Base-by-base conservation (phyloP, 2,329 filamentous ascomycete genomes). In the Calonectria hongkongensis region DNA sequence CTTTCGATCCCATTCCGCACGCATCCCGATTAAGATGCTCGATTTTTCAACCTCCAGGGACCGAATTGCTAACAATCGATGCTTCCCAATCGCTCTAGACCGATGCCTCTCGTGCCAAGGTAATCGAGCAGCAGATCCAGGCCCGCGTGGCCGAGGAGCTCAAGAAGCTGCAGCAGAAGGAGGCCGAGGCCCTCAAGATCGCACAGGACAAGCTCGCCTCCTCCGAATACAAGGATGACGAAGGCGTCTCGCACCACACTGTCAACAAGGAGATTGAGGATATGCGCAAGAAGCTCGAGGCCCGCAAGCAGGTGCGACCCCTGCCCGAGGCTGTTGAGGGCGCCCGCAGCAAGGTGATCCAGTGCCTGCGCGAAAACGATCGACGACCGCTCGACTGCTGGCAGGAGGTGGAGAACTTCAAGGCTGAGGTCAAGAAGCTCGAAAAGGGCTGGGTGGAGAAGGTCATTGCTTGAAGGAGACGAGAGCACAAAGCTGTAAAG, bases 371-470 rank as follows among this genome's bases (percentile, higher is more conserved):
- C 74, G 89, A 93, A 81, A 93, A 98, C 84, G 96, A 98, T 85
- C 89, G 95, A 76, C 90, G 95, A 84, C 96, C 96, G 83, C 87
- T 98, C 82, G 94, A 98, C 87, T 98, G 96, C 89, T 98, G 94
- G 94, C 90, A 92, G 85, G 95, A 98, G 90, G 95, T 98, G 28
- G 94, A 97, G 87, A 89, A 88, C 25, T 98, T 98, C 85, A 98
- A 96, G 91, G 90, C 90, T 80, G 95, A 98, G 88, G 96, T 98
- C 64, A 92, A 94, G 78, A 92, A 91, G 86, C 85, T 98, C 85
- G 96, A 98, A 90, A 93, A 92, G 85, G 89, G 89, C 30, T 98
- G 97, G 91, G 95, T 98, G 43, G 93, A 97, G 82, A 95, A 93
- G 86, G 92, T 97, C 69, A 90, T 94, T 71, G 85, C 85, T 76